Conservation (phyloP, 306 rosid genomes). For the Trichosanthes truncata region DNA sequence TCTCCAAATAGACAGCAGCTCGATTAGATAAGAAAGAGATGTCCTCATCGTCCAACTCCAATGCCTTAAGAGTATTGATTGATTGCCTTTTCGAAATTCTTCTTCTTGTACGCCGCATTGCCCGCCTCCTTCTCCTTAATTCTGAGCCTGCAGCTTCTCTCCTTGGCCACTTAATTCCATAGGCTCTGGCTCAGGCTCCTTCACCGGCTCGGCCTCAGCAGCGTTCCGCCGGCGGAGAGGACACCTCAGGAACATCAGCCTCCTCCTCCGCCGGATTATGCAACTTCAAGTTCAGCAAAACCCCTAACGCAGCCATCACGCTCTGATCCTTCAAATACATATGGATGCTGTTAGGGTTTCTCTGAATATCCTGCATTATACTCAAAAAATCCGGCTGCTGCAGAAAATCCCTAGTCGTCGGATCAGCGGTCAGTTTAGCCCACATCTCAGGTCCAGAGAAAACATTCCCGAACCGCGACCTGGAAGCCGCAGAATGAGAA, state of each 20-base stretch:
- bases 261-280: constrained; percentile 33
- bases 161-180: constrained; percentile 46
- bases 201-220: constrained; percentile 43
- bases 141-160: constrained; percentile 60
- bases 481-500: constrained; percentile 41
- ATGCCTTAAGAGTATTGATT: constrained; percentile 66
- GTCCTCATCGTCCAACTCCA: constrained; percentile 78
- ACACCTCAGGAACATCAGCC: constrained; percentile 49
- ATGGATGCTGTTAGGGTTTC: constrained; percentile 52
- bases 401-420: constrained; percentile 55
- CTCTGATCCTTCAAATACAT: constrained; percentile 69
- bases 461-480: constrained; percentile 67
- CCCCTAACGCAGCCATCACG: constrained; percentile 89
- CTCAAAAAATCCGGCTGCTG: constrained; percentile 81
- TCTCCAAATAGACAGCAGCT: constrained; percentile 87
- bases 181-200: constrained; percentile 42
- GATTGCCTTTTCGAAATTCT: constrained; percentile 79
- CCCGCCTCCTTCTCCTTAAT: constrained; percentile 87
- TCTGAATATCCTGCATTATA: constrained; percentile 93
- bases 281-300: constrained; percentile 72
- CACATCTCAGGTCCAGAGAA: constrained; percentile 98
- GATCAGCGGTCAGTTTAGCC: constrained; percentile 87
- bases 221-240: constrained; percentile 33
- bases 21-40: constrained; percentile 70
- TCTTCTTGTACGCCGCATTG: constrained; percentile 87